These are phyloP conservation scores for Lathyrus tuberosus DNA, from an alignment of 306 rosid genomes.

Conservation along the genomic window DNA sequence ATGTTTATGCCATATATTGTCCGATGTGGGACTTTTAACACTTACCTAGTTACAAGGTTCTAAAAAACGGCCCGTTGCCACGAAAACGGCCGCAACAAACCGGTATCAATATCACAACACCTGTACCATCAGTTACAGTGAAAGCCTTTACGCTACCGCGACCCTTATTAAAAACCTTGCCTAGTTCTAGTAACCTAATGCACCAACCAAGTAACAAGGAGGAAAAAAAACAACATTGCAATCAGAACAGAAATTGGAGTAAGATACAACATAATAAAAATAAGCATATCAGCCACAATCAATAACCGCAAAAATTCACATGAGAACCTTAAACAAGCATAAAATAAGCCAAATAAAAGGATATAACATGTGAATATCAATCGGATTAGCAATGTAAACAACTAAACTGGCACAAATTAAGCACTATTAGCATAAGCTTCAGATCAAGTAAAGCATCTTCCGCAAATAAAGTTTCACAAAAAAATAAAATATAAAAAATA, in stretches of 20 bases:
- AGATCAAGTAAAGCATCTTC: conserved; percentile 18
- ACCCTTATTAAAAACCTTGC: background rate
- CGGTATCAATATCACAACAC: too few relatives aligned
- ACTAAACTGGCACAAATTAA: conserved; percentile 14
- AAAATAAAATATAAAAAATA: conserved; percentile 27
- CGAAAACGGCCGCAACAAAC: too few relatives aligned
- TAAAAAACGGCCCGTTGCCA: too few relatives aligned
- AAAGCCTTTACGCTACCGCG: too few relatives aligned
- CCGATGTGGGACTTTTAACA: too few relatives aligned
- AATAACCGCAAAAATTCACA: too few relatives aligned
- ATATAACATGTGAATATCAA: conserved; percentile 7
- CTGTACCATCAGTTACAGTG: too few relatives aligned
- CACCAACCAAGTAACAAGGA: background rate
- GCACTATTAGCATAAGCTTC: conserved; percentile 22
- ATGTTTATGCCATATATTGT: too few relatives aligned
- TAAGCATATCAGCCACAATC: background rate
- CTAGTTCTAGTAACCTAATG: conserved; percentile 1
- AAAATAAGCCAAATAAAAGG: background rate
- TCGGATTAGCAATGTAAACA: background rate
- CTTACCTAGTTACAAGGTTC: background rate
- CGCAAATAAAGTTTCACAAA: conserved; percentile 16
- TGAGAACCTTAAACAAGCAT: background rate
- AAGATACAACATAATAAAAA: conserved; percentile 3
- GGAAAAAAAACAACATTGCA: conserved; percentile 20
- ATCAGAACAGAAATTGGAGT: conserved; percentile 10